A percentile compares a stretch with the other conserved stretches of the same genome.
Conservation (phyloP, 164 flowering plant genomes). For the Brasenia schreberi region DNA sequence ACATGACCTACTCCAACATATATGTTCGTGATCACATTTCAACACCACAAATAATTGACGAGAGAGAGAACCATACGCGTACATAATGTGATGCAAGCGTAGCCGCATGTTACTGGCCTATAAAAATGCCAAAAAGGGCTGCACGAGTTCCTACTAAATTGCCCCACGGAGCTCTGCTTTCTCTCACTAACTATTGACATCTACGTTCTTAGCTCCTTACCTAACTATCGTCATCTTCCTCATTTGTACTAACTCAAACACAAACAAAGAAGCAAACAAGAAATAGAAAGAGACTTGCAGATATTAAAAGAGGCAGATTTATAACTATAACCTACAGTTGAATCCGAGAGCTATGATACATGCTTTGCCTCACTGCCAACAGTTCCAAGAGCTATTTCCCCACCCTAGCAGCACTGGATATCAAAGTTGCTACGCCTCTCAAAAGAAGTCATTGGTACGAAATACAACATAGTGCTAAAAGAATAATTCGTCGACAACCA, state of each 20-base stretch:
- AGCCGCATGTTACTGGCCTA: background rate
- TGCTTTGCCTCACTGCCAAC: too few relatives aligned
- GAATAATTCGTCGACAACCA: too few relatives aligned
- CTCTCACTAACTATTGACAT: too few relatives aligned
- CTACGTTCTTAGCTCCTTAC: background rate
- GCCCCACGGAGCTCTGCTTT: background rate
- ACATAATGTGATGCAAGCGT: too few relatives aligned
- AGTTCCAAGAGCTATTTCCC: too few relatives aligned
- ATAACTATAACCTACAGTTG: too few relatives aligned
- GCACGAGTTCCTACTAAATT: background rate
- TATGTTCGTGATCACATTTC: background rate
- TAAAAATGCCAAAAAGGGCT: background rate
- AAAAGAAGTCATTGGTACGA: too few relatives aligned
- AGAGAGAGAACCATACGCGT: background rate
- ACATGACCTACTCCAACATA: background rate
- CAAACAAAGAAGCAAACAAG: background rate
- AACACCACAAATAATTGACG: background rate
- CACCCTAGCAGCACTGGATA: too few relatives aligned
- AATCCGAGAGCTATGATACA: too few relatives aligned
- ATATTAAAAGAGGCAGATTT: background rate
- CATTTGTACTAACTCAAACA: background rate
- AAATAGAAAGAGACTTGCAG: background rate
- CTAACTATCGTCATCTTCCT: too few relatives aligned
- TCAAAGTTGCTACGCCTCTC: too few relatives aligned
- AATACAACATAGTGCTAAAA: too few relatives aligned